Evolutionary conservation across 768 basidiomycete species (phyloP).

Genomic region (Cyathus striatus): DNA sequence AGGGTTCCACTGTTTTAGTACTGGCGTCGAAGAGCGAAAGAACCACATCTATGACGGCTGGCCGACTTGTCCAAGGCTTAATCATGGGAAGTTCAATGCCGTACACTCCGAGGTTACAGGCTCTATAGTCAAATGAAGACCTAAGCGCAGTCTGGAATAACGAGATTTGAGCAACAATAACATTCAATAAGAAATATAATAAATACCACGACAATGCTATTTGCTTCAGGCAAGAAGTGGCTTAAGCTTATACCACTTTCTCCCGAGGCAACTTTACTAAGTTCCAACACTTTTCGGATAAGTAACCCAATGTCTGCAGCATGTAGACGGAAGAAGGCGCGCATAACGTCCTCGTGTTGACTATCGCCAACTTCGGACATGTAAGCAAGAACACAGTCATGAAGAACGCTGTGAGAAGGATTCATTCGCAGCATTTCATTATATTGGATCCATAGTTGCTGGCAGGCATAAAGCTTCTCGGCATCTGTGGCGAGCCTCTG

Average conservation of each 20-base stretch:
- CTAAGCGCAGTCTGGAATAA: conserved; percentile 57
- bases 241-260: conserved; percentile 38
- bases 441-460: conserved; percentile 76
- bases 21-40: conserved; percentile 69
- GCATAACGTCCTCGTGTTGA: conserved; percentile 69
- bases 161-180: background rate
- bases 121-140: conserved; percentile 72
- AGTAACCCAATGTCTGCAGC: conserved; percentile 63
- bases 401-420: conserved; percentile 45
- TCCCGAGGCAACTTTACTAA: conserved; percentile 37
- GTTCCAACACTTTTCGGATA: conserved; percentile 53
- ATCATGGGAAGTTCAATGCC: conserved; percentile 68
- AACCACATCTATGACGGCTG: conserved; percentile 61
- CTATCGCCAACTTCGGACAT: conserved; percentile 56
- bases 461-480: conserved; percentile 79
- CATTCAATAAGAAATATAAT: background rate
- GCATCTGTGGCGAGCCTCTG: conserved; percentile 76
- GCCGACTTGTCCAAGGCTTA: conserved; percentile 81
- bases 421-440: conserved; percentile 46
- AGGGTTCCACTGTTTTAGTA: conserved; percentile 41
- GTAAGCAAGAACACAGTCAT: conserved; percentile 64
- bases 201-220: conserved; percentile 63
- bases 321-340: conserved; percentile 78
- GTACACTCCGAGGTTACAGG: conserved; percentile 68
- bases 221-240: conserved; percentile 58